Evolutionary conservation across 352 stramenopile genomes (phyloP), one percentile per base, ranked within the genome.

Genomic region (Phytophthora ramorum): DNA sequence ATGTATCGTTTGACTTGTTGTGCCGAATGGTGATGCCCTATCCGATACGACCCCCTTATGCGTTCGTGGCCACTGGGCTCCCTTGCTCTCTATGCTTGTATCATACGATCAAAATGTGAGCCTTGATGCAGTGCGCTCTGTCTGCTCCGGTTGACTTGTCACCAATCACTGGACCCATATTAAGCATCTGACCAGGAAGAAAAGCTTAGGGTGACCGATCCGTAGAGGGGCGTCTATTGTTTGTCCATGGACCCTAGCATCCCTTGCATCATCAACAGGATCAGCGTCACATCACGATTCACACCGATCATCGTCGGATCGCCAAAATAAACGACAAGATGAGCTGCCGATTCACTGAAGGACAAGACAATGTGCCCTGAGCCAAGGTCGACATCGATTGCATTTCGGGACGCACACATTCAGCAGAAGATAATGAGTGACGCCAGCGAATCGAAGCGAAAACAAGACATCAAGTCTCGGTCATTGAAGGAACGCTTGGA

Each of bases 141-240:
- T 19, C 13, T 2, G 4, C 35, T 0, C 59, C 59, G 0, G 50
- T 56, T 4, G 43, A 67, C 0, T 7, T 46, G 48, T 60, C 50
- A 0, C 50, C 22, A 9, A 12, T 22, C 4, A 61, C 32, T 13
- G 59, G 59, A 2, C 59, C 49, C 46, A 59, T 67, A 2, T 48
- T 50, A 60, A 74, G 60, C 59, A 66, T 55, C 64, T 26, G 17
- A 71, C 46, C 0, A 69, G 51, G 50, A 74, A 73, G 59, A 73
- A 73, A 61, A 76, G 3, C 10, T 57, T 3, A 76, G 35, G 1
- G 69, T 22, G 37, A 76, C 66, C 0, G 63, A 76, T 14, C 46
- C 41, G 48, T 58, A 73, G 19, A 68, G 35, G 1, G 73, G 43
- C 0, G 30, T 19, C 0, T 51, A 30, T 34, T 32, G 17, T 8